Base-by-base conservation (phyloP, 805 yeast genomes). In the Ogataea saltuana region DNA sequence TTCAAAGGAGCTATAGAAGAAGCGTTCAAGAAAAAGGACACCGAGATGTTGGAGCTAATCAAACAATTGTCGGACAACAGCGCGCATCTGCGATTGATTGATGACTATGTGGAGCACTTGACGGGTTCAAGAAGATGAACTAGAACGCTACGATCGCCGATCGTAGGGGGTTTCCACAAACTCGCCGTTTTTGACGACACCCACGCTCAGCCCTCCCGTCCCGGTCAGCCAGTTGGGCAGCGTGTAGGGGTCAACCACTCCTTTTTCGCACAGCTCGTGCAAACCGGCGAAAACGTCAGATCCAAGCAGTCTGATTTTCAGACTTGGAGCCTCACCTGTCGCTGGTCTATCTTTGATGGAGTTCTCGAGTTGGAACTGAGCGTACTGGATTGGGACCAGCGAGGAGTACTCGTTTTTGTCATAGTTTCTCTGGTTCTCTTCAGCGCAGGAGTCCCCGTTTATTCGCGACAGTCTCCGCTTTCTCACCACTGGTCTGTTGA, bases 161-260 rank as follows among this genome's bases (percentile, higher is more conserved):
- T 28, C 21, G 20, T 29, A 33, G 16, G 37, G 19, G 21, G 33
- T 43, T 19, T 50, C 51, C 18, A 41, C 42, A 29, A 66, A 68
- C 33, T 50, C 56, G 0, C 77, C 77, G 44, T 74, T 62, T 21
- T 54, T 55, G 4, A 77, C 62, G 0, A 49, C 54, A 0, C 89
- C 89, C 27, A 75, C 67, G 30, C 65, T 63, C 1, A 63, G 53
- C 0, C 85, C 84, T 48, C 81, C 82, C 59, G 85, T 88, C 2
- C 95, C 95, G 4, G 90, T 80, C 23, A 87, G 60, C 90, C 89
- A 87, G 22, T 80, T 75, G 1, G 96, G 95, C 12, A 85, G 63
- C 0, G 51, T 67, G n/a, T 71, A 65, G 0, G 85, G 74, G 51
- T 84, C 74, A 2, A 81, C 62, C 0, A 72, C 54, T 1, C 69